Conservation (phyloP, 148 eudicot species). For the Cornus florida region DNA sequence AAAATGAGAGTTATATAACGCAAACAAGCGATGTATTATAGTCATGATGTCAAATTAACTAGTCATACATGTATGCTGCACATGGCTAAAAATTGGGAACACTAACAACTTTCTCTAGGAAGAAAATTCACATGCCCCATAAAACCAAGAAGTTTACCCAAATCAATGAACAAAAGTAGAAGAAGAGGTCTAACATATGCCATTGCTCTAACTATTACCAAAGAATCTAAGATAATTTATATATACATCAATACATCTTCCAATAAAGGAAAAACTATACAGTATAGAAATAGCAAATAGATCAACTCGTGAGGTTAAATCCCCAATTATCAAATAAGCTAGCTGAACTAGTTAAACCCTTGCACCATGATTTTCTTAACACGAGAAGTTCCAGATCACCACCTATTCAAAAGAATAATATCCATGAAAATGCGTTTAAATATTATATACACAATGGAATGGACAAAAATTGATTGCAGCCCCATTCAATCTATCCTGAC, state of each 20-base stretch:
- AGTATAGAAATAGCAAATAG: too few species aligned
- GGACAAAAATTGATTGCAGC: too few species aligned
- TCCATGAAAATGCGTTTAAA: too few species aligned
- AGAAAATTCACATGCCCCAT: background rate
- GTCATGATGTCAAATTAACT: background rate
- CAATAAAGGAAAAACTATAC: background rate
- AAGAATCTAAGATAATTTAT: background rate
- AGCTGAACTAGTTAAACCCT: background rate
- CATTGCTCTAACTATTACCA: background rate
- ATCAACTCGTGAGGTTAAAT: too few species aligned
- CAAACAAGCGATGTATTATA: background rate
- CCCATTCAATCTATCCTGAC: too few species aligned
- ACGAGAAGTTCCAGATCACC: background rate
- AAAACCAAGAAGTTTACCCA: conserved; percentile 2
- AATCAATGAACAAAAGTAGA: background rate
- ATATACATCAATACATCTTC: too few species aligned
- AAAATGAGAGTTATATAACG: background rate
- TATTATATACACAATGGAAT: background rate
- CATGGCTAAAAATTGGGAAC: background rate
- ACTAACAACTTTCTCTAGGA: background rate
- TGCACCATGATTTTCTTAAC: background rate
- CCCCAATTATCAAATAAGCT: too few species aligned
- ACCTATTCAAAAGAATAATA: too few species aligned
- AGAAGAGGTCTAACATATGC: background rate
- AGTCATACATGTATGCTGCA: background rate